Conservation (phyloP, 371 early-diverging fungal species). For the Chytridiales sp. region DNA sequence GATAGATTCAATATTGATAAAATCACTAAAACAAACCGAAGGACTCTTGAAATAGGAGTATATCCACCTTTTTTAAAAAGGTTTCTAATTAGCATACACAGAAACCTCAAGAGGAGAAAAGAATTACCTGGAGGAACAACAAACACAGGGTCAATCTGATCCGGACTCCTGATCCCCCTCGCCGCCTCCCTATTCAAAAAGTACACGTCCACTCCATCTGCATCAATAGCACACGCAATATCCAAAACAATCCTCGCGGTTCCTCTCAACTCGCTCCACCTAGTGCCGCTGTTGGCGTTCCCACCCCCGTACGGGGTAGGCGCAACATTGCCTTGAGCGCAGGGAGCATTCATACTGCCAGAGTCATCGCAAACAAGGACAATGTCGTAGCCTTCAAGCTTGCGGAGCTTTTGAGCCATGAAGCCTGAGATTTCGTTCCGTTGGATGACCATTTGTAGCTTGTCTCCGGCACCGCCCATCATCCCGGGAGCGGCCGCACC, state of each 20-base stretch:
- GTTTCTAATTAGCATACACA: no score
- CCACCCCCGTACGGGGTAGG: no score
- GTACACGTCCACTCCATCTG: conserved; percentile 15
- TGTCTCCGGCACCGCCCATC: no score
- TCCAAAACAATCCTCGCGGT: conserved; percentile 1
- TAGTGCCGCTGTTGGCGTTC: neutral
- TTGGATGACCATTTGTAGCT: no score
- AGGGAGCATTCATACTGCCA: conserved; percentile 8
- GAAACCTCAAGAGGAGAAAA: no score
- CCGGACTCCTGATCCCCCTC: neutral
- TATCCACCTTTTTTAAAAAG: no score
- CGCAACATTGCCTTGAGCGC: neutral
- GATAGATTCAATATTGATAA: no score
- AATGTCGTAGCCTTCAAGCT: conserved; percentile 10
- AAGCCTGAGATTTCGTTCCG: neutral
- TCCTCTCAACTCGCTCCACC: conserved; percentile 14
- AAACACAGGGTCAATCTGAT: conserved; percentile 2
- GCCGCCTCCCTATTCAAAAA: conserved; percentile 5
- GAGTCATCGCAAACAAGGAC: conserved; percentile 16
- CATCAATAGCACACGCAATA: conserved; percentile 8
- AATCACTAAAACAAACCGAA: no score
- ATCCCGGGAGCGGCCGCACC: no score
- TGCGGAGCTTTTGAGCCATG: conserved; percentile 1
- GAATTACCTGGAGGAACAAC: conserved; percentile 5
- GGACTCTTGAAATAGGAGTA: conserved; percentile 7